Conservation (phyloP, 2,329 filamentous ascomycete genomes). For the Colletotrichum tropicicola region DNA sequence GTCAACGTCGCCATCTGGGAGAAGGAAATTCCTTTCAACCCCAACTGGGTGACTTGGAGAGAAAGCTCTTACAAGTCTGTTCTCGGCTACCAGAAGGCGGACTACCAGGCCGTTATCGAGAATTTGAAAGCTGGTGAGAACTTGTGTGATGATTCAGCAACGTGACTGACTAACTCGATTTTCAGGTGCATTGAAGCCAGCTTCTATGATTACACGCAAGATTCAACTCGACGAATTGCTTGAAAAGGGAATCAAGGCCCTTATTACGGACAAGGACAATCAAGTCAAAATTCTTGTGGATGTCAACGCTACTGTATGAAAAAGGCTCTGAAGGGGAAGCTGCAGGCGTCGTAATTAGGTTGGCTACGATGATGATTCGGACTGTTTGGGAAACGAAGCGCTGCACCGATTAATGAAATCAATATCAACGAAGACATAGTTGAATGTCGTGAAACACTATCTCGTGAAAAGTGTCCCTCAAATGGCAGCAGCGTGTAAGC, state of each 20-base stretch:
- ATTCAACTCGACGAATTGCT: constrained; percentile 59
- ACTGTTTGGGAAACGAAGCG: no score
- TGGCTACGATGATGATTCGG: background rate
- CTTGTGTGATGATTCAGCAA: accelerated
- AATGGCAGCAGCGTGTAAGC: no score
- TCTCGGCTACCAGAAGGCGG: constrained; percentile 31
- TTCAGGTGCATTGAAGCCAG: constrained; percentile 47
- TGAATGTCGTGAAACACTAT: no score
- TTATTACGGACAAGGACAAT: constrained; percentile 62
- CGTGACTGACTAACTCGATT: background rate
- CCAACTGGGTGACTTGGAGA: constrained; percentile 32
- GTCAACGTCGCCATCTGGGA: constrained; percentile 39
- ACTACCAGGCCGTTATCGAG: constrained; percentile 36
- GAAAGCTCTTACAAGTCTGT: constrained; percentile 34
- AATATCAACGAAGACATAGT: no score
- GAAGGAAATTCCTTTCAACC: constrained; percentile 33
- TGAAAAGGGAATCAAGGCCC: constrained; percentile 58
- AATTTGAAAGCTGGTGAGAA: constrained; percentile 32
- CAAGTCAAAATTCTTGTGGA: constrained; percentile 66
- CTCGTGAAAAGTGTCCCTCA: no score
- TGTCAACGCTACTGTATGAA: constrained; percentile 3
- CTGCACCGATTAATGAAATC: no score
- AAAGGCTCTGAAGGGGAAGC: background rate
- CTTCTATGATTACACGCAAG: constrained; percentile 62
- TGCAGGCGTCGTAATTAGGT: no score